These are phyloP conservation scores for Globisporangium cederbergense DNA, from an alignment of 352 stramenopile species.

Conservation along the genomic window DNA sequence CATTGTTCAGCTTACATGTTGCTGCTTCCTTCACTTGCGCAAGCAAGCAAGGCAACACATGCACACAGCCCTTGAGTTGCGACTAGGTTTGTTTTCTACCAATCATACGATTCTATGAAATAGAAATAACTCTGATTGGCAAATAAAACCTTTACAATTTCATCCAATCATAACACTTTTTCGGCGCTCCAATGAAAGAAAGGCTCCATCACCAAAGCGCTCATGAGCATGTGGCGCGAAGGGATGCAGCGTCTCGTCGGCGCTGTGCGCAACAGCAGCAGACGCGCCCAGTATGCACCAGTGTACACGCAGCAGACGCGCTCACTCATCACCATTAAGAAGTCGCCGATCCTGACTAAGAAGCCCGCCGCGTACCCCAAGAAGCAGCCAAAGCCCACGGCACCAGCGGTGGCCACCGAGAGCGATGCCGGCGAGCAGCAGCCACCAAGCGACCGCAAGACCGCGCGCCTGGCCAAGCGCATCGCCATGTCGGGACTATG, in stretches of 20 bases:
- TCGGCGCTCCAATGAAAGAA: background rate
- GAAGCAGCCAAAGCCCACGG: conserved; percentile 14
- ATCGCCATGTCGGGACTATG: conserved; percentile 81
- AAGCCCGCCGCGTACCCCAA: conserved; percentile 7
- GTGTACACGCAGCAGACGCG: background rate
- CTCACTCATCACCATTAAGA: conserved; percentile 29
- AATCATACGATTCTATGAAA: too few relatives aligned
- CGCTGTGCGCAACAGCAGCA: background rate
- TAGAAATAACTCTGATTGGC: background rate
- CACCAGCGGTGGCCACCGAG: background rate
- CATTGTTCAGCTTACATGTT: too few relatives aligned
- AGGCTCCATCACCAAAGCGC: background rate
- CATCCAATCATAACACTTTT: background rate
- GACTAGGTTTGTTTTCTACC: too few relatives aligned
- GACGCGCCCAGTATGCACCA: background rate
- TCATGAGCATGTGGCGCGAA: conserved; percentile 1
- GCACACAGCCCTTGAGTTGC: too few relatives aligned
- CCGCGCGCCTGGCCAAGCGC: conserved; percentile 71
- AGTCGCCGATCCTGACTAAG: conserved; percentile 17
- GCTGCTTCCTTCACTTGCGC: too few relatives aligned
- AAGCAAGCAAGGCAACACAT: too few relatives aligned
- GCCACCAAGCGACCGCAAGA: background rate
- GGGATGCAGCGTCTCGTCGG: conserved; percentile 5
- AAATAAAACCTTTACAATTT: background rate
- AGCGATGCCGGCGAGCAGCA: background rate